A percentile compares a stretch with the other conserved stretches of the same genome.
Conservation (phyloP, 1,284 basidiomycete species). For the Tylopilus sp. region DNA sequence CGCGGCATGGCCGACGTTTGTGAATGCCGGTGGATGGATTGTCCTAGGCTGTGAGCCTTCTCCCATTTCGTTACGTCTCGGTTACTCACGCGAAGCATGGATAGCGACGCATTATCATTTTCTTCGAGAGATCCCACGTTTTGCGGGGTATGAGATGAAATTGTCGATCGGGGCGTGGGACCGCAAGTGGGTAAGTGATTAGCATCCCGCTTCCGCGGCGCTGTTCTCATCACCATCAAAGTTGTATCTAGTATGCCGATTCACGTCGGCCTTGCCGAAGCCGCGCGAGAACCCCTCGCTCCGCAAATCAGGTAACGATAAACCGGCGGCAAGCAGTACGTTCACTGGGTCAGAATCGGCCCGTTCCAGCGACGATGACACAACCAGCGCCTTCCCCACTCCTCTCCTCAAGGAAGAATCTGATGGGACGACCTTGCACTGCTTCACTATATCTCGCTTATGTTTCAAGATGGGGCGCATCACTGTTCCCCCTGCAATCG, state of each 20-base stretch:
- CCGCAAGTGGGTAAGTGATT: slow-evolving; percentile 71
- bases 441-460: slow-evolving; percentile 61
- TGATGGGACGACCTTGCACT: slow-evolving; percentile 60
- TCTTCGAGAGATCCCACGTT: slow-evolving; percentile 76
- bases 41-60: slow-evolving; percentile 55
- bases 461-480: slow-evolving; percentile 78
- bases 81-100: neutral
- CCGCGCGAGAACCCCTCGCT: neutral
- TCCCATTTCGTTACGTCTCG: neutral
- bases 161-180: slow-evolving; percentile 72
- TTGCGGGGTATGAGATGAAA: slow-evolving; percentile 66
- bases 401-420: slow-evolving; percentile 30
- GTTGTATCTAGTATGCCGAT: slow-evolving; percentile 30
- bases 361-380: slow-evolving; percentile 15
- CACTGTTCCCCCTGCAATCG: slow-evolving; percentile 68
- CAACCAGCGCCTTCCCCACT: slow-evolving; percentile 29
- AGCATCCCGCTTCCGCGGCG: neutral
- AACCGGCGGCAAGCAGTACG: neutral
- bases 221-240: neutral
- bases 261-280: slow-evolving; percentile 15
- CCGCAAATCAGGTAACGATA: neutral
- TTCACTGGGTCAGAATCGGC: neutral
- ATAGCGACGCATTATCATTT: slow-evolving; percentile 71
- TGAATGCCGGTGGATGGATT: slow-evolving; percentile 64
- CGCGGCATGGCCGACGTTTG: slow-evolving; percentile 58